These are phyloP conservation scores for Alternaria sp. DNA, from an alignment of 2,329 filamentous ascomycete species.

Conservation along the genomic window DNA sequence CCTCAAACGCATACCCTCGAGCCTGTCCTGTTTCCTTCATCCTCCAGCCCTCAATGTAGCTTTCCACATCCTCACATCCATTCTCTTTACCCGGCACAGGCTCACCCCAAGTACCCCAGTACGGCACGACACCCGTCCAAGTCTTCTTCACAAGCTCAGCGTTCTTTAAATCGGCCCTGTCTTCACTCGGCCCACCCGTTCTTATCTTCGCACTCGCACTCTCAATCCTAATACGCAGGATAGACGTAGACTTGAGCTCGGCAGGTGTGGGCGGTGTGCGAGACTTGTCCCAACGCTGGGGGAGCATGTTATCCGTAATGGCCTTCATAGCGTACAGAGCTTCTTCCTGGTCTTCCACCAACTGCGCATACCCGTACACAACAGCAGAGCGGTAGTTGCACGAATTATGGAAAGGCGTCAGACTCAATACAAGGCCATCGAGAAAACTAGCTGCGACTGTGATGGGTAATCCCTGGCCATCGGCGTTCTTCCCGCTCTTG, in stretches of 20 bases:
- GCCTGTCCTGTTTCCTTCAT: slow-evolving; percentile 33
- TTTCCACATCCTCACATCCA: slow-evolving; percentile 63
- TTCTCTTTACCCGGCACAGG: slow-evolving; percentile 50
- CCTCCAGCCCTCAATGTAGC: slow-evolving; percentile 62
- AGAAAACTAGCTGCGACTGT: slow-evolving; percentile 25
- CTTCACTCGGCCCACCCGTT: slow-evolving; percentile 45
- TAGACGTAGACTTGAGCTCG: slow-evolving; percentile 40
- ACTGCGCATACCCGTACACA: slow-evolving; percentile 38
- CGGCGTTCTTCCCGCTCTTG: slow-evolving; percentile 2
- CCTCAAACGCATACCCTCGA: slow-evolving; percentile 33
- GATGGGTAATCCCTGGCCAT: not conserved
- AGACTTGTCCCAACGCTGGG: slow-evolving; percentile 41
- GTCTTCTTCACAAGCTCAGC: slow-evolving; percentile 26
- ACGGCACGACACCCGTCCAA: slow-evolving; percentile 50
- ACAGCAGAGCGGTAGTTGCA: slow-evolving; percentile 49
- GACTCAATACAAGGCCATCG: slow-evolving; percentile 46
- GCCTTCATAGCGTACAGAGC: slow-evolving; percentile 39
- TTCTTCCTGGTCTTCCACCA: slow-evolving; percentile 35
- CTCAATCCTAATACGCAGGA: slow-evolving; percentile 38
- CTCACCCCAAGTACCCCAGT: slow-evolving; percentile 45
- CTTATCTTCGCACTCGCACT: slow-evolving; percentile 46
- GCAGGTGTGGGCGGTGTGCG: slow-evolving; percentile 41
- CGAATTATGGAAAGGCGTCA: slow-evolving; percentile 48
- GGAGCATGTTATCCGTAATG: slow-evolving; percentile 47
- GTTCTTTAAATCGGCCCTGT: slow-evolving; percentile 44